A percentile compares a stretch with the other conserved stretches of the same genome.
Evolutionary conservation across 257 asterid genomes (phyloP).

Genomic region (Capsicum chinense): DNA sequence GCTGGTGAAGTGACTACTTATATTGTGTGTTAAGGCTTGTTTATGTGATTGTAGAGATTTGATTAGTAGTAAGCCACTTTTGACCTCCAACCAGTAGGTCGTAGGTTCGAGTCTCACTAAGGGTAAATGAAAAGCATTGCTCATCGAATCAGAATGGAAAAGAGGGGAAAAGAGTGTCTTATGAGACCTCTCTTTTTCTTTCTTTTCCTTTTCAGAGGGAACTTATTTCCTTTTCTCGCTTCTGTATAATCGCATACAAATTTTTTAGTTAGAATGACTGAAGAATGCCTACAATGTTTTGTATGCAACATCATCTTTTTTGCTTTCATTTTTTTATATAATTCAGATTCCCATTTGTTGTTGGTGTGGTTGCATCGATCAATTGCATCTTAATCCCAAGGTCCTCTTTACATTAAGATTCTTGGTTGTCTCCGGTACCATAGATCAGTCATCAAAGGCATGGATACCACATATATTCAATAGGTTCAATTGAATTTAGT

Average conservation of each 20-base stretch:
- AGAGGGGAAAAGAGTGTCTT: neutral
- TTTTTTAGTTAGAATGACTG: neutral
- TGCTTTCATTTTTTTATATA: neutral
- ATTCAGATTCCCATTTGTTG: neutral
- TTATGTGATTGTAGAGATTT: neutral
- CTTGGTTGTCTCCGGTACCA: neutral
- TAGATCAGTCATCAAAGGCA: neutral
- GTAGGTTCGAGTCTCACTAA: neutral
- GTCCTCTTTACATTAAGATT: neutral
- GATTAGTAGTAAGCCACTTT: neutral
- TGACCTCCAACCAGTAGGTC: neutral
- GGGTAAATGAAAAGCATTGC: neutral
- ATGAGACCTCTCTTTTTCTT: neutral
- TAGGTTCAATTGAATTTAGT: neutral
- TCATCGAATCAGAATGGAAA: neutral
- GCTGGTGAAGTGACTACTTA: constrained; percentile 55
- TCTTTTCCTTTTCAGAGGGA: neutral
- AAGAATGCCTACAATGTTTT: neutral
- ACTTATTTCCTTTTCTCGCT: neutral
- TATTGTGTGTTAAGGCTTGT: neutral
- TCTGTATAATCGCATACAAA: neutral
- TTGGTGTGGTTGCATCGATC: neutral
- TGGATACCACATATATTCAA: neutral
- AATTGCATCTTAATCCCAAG: neutral
- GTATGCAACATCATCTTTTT: neutral